Conservation (phyloP, 805 yeast species). For the Kodamaea jinghongensis region DNA sequence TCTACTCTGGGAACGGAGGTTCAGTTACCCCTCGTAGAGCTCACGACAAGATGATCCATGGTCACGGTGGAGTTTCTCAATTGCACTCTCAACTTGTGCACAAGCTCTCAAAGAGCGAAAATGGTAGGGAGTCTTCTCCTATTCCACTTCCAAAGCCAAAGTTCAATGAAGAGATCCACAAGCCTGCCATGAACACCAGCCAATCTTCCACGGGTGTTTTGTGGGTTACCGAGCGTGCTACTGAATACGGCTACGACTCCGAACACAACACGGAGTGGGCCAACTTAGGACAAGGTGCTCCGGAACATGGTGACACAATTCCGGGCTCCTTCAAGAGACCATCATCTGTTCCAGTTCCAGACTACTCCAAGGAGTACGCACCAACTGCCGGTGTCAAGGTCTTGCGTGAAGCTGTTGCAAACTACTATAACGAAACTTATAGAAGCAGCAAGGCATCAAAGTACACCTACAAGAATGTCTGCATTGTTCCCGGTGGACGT, state of each 20-base stretch:
- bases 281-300: conserved; percentile 64
- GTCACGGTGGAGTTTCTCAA: conserved; percentile 10
- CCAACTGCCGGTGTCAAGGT: conserved; percentile 58
- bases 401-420: conserved; percentile 56
- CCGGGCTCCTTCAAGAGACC: conserved; percentile 60
- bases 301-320: conserved; percentile 57
- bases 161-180: conserved; percentile 42
- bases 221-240: conserved; percentile 63
- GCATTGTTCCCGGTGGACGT: conserved; percentile 64
- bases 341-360: conserved; percentile 43
- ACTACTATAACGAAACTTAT: conserved; percentile 53
- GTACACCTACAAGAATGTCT: conserved; percentile 59
- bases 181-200: conserved; percentile 57
- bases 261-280: conserved; percentile 48
- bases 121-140: conserved; percentile 44
- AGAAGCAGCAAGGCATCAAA: conserved; percentile 48
- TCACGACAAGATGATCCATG: conserved; percentile 7
- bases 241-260: conserved; percentile 50
- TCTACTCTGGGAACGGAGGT: conserved; percentile 7
- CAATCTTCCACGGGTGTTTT: conserved; percentile 63
- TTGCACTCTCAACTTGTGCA: conserved; percentile 23
- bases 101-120: conserved; percentile 29
- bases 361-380: conserved; percentile 53
- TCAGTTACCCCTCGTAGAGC: conserved; percentile 21
- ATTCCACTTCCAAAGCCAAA: conserved; percentile 50